Base-by-base conservation (phyloP, 1,139 yeast genomes). In the Schizosaccharomyces versatilis region DNA sequence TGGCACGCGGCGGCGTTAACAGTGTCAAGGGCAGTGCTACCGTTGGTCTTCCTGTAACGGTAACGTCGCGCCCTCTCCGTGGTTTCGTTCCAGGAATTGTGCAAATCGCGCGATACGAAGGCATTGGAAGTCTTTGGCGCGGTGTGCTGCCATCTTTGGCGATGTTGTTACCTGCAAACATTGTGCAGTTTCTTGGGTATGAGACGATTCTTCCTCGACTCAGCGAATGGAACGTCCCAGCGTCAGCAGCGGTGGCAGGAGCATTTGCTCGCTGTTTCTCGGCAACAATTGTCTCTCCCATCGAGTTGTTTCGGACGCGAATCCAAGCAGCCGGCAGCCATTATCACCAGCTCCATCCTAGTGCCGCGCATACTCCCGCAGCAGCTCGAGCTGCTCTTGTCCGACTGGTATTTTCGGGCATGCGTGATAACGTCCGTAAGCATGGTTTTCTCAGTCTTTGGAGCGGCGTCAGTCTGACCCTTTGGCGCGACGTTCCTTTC, bases 401-500 rank as follows among this genome's bases (percentile, higher is more conserved):
- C 32, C 32, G 32, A 24, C 32, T 24, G 5, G 57, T 56, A 15
- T 51, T 54, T 14, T 66, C 65, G 15, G 94, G 86, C 54, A 74
- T 85, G 39, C 65, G 67, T 54, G 66, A 67, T 2, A 79, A 81
- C 63, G 71, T 85, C 1, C 67, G 68, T 47, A 62, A 66, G 1
- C 73, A 75, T n/a, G 95, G 97, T 0, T 58, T 76, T 1, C 65
- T 69, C 1, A 74, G 88, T 0, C 67, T 90, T 14, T 90, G 86
- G 73, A 80, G 81, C 56, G 99, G 99, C 0, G 70, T 93, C 41
- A 79, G 82, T 51, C 73, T 90, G 53, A 90, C 98, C 0, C 71
- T 90, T 32, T 88, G 95, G 95, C 73, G 99, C 67, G 99, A 90
- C 65, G 97, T 88, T 0, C 99, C 99, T 1, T 90, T 90, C 66